A percentile compares a stretch with the other conserved stretches of the same genome.
Conservation (phyloP, 2,329 filamentous ascomycete genomes). For the Coniochaeta sp. region DNA sequence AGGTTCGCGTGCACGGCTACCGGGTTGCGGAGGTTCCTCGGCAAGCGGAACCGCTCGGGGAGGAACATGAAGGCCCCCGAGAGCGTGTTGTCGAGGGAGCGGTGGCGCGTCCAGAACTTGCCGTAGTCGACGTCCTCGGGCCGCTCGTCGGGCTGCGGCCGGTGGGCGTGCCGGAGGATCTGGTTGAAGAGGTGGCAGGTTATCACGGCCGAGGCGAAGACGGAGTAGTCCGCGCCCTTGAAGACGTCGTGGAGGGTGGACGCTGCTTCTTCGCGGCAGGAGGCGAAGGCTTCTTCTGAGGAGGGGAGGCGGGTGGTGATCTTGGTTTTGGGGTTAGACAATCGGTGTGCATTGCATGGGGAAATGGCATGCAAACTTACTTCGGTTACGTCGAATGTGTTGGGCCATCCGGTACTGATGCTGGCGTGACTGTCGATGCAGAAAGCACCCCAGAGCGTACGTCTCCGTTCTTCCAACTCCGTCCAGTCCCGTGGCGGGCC, state of each 20-base stretch:
- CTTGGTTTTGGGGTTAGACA: too few relatives aligned
- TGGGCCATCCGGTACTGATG: slow-evolving; percentile 87
- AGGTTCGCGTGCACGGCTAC: slow-evolving; percentile 79
- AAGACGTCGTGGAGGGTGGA: slow-evolving; percentile 59
- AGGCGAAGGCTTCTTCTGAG: slow-evolving; percentile 69
- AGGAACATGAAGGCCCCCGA: slow-evolving; percentile 73
- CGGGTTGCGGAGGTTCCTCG: slow-evolving; percentile 59
- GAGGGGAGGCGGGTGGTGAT: slow-evolving; percentile 72
- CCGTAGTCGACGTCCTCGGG: slow-evolving; percentile 70
- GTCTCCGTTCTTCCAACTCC: slow-evolving; percentile 67
- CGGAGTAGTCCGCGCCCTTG: slow-evolving; percentile 55
- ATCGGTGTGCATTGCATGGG: too few relatives aligned
- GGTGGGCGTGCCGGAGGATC: slow-evolving; percentile 75
- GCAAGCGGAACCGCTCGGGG: slow-evolving; percentile 67
- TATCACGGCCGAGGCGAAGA: slow-evolving; percentile 66
- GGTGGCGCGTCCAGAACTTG: slow-evolving; percentile 79
- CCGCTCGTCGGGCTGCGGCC: slow-evolving; percentile 59
- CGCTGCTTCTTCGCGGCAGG: slow-evolving; percentile 55
- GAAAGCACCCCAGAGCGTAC: slow-evolving; percentile 83
- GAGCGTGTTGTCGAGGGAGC: slow-evolving; percentile 72
- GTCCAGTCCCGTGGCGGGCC: slow-evolving; percentile 71
- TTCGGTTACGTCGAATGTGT: slow-evolving; percentile 68
- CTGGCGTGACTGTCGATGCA: slow-evolving; percentile 78
- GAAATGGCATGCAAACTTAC: too few relatives aligned
- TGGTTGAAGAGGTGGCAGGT: slow-evolving; percentile 74